Conservation (phyloP, 2,329 filamentous ascomycete genomes). For the Pleurostoma richardsiae region DNA sequence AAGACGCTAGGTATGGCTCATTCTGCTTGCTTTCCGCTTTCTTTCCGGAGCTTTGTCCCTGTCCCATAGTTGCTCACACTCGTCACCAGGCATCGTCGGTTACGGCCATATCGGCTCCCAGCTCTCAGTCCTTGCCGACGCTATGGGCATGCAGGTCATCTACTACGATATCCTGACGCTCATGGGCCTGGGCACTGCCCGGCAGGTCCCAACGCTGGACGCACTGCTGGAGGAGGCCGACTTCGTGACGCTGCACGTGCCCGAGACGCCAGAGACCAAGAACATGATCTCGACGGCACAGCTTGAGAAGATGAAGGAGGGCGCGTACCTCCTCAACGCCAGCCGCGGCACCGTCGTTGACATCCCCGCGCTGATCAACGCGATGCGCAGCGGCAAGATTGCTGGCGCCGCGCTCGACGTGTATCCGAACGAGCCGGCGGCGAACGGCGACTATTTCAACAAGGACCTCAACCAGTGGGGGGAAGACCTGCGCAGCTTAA, state of each 20-base stretch:
- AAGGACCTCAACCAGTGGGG: slow-evolving; percentile 77
- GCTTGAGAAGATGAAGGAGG: slow-evolving; percentile 84
- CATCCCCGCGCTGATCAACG: slow-evolving; percentile 84
- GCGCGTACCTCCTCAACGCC: slow-evolving; percentile 93
- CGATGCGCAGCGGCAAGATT: slow-evolving; percentile 79
- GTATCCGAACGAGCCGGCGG: slow-evolving; percentile 87
- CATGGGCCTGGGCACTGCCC: slow-evolving; percentile 87
- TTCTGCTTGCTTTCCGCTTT: no score
- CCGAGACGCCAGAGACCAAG: slow-evolving; percentile 86
- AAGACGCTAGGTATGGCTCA: slow-evolving; percentile 70
- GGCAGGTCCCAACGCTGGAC: slow-evolving; percentile 74
- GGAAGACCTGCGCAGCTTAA: slow-evolving; percentile 76
- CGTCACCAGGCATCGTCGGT: slow-evolving; percentile 61
- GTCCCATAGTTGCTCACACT: no score
- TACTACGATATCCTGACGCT: slow-evolving; percentile 94
- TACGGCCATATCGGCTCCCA: slow-evolving; percentile 98
- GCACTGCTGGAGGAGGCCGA: slow-evolving; percentile 74
- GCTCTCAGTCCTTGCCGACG: slow-evolving; percentile 88
- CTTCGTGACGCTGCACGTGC: slow-evolving; percentile 93
- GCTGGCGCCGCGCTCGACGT: slow-evolving; percentile 96
- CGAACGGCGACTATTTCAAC: slow-evolving; percentile 94
- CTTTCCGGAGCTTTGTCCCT: no score
- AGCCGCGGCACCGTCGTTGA: slow-evolving; percentile 91
- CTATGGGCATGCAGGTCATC: slow-evolving; percentile 97
- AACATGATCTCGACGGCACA: slow-evolving; percentile 81